These are phyloP conservation scores for Nothophytophthora sp. DNA, from an alignment of 352 stramenopile genomes.

Conservation along the genomic window DNA sequence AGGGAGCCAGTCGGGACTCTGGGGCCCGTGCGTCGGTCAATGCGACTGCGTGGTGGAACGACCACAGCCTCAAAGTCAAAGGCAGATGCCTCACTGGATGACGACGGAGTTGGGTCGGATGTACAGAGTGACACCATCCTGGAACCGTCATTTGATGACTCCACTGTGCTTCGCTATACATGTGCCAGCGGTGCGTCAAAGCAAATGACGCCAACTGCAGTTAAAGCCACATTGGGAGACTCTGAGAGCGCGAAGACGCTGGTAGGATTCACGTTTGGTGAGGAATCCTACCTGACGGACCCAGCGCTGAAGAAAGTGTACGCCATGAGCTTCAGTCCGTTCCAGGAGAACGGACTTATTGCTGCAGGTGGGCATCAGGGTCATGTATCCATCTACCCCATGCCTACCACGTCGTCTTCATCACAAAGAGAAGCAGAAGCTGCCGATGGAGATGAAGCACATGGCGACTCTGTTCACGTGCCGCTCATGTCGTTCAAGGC, in stretches of 20 bases:
- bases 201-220: background rate
- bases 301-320: conserved; percentile 45
- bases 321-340: conserved; percentile 43
- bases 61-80: background rate
- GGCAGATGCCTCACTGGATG: background rate
- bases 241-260: conserved; percentile 1
- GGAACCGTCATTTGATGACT: conserved; percentile 33
- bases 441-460: conserved; percentile 7
- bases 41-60: conserved; percentile 29
- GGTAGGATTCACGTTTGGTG: conserved; percentile 23
- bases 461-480: conserved; percentile 8
- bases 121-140: conserved; percentile 1
- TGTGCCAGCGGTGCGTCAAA: conserved; percentile 10
- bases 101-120: conserved; percentile 9
- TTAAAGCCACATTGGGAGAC: background rate
- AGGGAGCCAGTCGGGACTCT: conserved; percentile 4
- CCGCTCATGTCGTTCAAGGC: conserved; percentile 61
- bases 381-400: conserved; percentile 47
- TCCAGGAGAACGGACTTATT: conserved; percentile 36
- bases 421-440: conserved; percentile 3
- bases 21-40: conserved; percentile 30
- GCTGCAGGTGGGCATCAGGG: conserved; percentile 45
- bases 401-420: conserved; percentile 1
- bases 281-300: conserved; percentile 24
- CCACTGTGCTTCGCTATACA: conserved; percentile 32